Evolutionary conservation across 1,284 basidiomycete genomes (phyloP).

Genomic region (Puccinia horiana): DNA sequence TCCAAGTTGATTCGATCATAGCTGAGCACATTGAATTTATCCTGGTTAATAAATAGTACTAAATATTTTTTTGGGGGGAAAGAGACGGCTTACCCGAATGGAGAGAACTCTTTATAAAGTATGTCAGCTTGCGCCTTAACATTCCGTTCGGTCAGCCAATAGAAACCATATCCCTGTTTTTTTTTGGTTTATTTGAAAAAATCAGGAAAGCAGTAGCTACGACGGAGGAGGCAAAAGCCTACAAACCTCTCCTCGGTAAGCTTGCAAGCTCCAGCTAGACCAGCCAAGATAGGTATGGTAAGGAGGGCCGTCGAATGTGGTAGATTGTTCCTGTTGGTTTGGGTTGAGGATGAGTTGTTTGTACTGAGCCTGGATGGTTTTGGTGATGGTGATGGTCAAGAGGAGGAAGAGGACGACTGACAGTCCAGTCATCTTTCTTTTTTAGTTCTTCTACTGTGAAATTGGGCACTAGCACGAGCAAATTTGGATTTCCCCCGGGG

Average conservation of each 20-base stretch:
- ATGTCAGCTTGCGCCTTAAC: constrained; percentile 41
- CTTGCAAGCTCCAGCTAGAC: constrained; percentile 47
- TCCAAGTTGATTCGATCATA: constrained; percentile 49
- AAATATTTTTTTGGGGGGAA: not conserved
- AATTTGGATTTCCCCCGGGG: no score
- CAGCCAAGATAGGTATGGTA: constrained; percentile 32
- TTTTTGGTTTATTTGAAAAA: no score
- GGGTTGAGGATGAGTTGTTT: not conserved
- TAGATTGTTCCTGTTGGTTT: not conserved
- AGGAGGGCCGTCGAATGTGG: not conserved
- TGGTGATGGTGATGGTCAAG: not conserved
- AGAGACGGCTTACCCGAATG: constrained; percentile 6
- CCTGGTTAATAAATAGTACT: not conserved
- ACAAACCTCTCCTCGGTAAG: constrained; percentile 22
- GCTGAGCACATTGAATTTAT: not conserved
- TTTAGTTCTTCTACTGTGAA: not conserved
- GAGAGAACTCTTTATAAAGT: constrained; percentile 30
- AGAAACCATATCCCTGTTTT: constrained; percentile 43
- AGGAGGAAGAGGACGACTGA: not conserved
- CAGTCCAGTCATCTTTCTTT: not conserved
- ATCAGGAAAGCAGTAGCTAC: not conserved
- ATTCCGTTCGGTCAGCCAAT: constrained; percentile 38
- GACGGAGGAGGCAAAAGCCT: not conserved
- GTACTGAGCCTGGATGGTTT: not conserved
- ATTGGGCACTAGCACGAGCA: no score